Base-by-base conservation (phyloP, 352 stramenopile species). In the Phytophthora rubi region DNA sequence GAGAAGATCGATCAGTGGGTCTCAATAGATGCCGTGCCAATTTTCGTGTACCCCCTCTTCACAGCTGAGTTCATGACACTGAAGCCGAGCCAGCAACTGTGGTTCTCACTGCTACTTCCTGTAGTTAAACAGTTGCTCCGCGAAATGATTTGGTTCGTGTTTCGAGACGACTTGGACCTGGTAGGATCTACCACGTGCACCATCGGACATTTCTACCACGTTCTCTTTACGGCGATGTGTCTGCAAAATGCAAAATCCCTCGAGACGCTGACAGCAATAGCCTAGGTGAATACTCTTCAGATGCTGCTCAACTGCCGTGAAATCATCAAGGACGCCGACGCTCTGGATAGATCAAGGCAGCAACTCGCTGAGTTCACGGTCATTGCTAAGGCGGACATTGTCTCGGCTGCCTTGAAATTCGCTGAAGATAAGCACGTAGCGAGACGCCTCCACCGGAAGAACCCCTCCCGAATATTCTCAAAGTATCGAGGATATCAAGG, bases 211-310 rank as follows among this genome's bases (percentile, higher is more conserved):
- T 49, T 79, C 2, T 81, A 82, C 51, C 76, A 84, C 55, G 56
- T 75, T 6, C 60, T 84, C 3, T 86, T 86, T 39, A 74, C 68
- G 0, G 70, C 58, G 3, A 72, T 66, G 53, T 84, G 68, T 52
- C 51, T 86, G 3, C 76, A 86, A 39, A 81, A 71, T 18, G 55
- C 76, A 48, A 80, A 82, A 52, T 81, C 74, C 6, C 18, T 61
- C 8, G 53, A 66, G 7, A 77, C 66, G 7, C 53, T 86, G 15
- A 35, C 39, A 3, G 48, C 76, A 21, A 33, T 86, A 15, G 16
- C 77, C 6, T 21, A 53, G 2, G 67, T 77, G 23, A 70, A 76
- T n/a, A 47, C 58, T 0, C 8, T 65, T 6, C 65, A 76, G 3
- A 59, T 65, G 55, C 0, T 67, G 13, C 4, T 66, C 4, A 63